These are phyloP conservation scores for Cystoisospora suis DNA, from an alignment of 169 alveolate genomes.

Conservation along the genomic window DNA sequence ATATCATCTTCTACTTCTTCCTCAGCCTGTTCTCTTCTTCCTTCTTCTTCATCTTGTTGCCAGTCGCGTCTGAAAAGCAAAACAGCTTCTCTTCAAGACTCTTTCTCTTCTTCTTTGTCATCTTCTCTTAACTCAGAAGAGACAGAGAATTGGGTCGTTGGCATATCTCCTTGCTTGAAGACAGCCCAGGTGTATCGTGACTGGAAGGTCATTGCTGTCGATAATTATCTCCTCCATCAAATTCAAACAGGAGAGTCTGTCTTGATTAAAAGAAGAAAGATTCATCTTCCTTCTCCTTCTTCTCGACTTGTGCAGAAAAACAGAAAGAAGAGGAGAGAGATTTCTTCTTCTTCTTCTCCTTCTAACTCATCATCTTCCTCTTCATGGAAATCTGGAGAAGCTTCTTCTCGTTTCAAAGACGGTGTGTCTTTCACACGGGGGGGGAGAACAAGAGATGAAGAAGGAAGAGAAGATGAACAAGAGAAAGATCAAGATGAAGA, in stretches of 20 bases:
- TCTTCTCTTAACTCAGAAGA: too few relatives aligned
- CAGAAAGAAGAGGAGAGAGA: background rate
- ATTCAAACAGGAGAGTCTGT: background rate
- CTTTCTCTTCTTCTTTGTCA: too few relatives aligned
- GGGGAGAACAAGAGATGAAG: background rate
- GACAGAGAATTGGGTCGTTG: conserved; percentile 24
- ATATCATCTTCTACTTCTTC: background rate
- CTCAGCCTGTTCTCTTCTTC: too few relatives aligned
- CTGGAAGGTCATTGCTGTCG: conserved; percentile 7
- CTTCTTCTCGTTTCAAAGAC: too few relatives aligned
- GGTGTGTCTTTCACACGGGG: too few relatives aligned
- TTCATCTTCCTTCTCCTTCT: background rate
- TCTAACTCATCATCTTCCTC: too few relatives aligned
- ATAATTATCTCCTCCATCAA: background rate
- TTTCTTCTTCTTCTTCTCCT: too few relatives aligned
- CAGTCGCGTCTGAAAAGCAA: too few relatives aligned
- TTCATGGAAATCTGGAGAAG: too few relatives aligned
- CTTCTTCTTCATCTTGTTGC: too few relatives aligned
- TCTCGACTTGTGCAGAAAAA: background rate
- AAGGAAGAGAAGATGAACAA: background rate
- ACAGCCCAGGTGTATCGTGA: background rate
- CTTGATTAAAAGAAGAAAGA: background rate
- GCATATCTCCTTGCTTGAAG: background rate
- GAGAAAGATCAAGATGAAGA: too few relatives aligned
- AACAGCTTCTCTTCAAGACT: too few relatives aligned